Conservation (phyloP, 192 early-diverging fungal species). For the Phlyctochytrium planicorne region DNA sequence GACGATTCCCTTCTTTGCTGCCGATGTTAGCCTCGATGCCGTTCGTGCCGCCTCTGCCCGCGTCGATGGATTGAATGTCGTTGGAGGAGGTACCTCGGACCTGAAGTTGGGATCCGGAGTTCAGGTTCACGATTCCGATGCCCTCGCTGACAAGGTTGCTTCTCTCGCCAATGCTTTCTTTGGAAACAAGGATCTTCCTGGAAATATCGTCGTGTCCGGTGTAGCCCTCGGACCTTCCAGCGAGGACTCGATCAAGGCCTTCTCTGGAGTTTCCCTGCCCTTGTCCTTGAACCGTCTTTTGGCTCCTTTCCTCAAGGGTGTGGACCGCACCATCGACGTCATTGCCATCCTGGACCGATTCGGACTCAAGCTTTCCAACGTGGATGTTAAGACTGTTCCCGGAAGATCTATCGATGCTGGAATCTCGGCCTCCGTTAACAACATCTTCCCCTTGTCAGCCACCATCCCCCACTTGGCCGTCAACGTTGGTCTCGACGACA, state of each 20-base stretch:
- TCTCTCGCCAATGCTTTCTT: slow-evolving; percentile 15
- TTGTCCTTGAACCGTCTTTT: background rate
- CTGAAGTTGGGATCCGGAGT: slow-evolving; percentile 11
- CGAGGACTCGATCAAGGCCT: slow-evolving; percentile 18
- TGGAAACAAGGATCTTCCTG: slow-evolving; percentile 16
- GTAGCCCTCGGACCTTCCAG: slow-evolving; percentile 12
- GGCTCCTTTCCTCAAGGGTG: background rate
- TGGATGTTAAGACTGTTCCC: background rate
- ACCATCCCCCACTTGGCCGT: slow-evolving; percentile 7
- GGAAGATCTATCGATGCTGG: slow-evolving; percentile 4
- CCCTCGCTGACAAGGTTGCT: slow-evolving; percentile 15
- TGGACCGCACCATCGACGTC: background rate
- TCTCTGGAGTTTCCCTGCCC: slow-evolving; percentile 7
- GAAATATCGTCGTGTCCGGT: slow-evolving; percentile 14
- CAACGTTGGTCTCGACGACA: slow-evolving; percentile 9
- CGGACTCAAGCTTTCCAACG: background rate
- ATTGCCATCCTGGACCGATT: background rate
- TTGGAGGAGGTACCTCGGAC: slow-evolving; percentile 3
- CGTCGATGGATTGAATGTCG: slow-evolving; percentile 17
- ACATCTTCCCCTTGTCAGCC: slow-evolving; percentile 11
- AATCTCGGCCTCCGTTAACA: slow-evolving; percentile 1
- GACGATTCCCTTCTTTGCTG: slow-evolving; percentile 18
- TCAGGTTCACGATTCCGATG: slow-evolving; percentile 10
- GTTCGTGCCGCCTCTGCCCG: slow-evolving; percentile 6
- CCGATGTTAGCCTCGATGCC: slow-evolving; percentile 13